Conservation (phyloP, 495 filamentous ascomycete genomes). For the Choiromyces venosus region DNA sequence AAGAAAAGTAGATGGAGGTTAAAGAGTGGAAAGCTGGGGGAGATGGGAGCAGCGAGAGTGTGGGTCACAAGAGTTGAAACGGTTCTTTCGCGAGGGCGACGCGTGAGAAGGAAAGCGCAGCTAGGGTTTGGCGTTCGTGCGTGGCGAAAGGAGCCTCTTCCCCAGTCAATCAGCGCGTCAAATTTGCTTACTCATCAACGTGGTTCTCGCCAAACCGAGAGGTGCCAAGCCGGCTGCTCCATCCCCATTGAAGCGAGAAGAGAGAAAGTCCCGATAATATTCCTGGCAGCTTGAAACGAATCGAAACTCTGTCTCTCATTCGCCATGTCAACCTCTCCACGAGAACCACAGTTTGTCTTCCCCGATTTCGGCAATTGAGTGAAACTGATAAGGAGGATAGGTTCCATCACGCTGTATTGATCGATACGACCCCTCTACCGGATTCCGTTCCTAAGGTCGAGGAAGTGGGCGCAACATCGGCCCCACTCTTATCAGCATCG, state of each 20-base stretch:
- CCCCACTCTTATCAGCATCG: conserved; percentile 82
- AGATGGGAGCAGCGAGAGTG: conserved; percentile 10
- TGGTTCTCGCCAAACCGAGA: neutral
- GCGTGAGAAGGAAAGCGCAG: conserved; percentile 17
- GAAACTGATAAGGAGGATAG: conserved; percentile 48
- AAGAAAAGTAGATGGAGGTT: neutral
- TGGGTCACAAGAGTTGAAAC: neutral
- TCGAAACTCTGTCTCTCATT: neutral
- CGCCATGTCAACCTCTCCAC: conserved; percentile 23
- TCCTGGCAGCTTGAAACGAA: conserved; percentile 8
- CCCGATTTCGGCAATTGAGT: neutral
- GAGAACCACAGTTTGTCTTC: conserved; percentile 20
- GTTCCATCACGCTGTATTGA: conserved; percentile 85
- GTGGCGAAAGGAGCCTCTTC: conserved; percentile 9
- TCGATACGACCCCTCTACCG: conserved; percentile 94
- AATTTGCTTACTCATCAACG: neutral
- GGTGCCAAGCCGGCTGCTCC: conserved; percentile 19
- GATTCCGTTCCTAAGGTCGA: conserved; percentile 81
- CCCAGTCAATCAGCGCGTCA: conserved; percentile 12
- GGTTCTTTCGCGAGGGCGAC: neutral
- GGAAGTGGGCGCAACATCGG: conserved; percentile 86
- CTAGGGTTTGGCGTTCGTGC: conserved; percentile 26
- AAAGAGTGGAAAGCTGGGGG: neutral
- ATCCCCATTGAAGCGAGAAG: neutral
- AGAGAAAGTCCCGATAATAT: neutral